phyloP scores from a whole-genome alignment of 83 land plant species.

The Larix sibirica region DNA sequence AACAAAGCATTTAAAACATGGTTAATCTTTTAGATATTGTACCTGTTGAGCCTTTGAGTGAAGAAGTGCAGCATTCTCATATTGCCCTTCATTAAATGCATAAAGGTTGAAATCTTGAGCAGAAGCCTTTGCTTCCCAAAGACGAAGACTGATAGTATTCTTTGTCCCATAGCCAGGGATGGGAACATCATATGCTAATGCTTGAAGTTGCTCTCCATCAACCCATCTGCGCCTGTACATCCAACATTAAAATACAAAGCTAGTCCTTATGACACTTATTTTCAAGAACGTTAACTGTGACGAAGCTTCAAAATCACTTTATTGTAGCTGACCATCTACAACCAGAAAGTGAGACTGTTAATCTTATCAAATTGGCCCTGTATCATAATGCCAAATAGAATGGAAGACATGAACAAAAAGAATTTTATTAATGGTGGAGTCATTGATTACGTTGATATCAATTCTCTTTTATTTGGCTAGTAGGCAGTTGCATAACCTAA shows the following conservation, averaged over 20 bases:
- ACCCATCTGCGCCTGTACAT: slow-evolving; percentile 76
- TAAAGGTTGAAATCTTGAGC: slow-evolving; percentile 72
- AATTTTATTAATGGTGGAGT: too few species aligned
- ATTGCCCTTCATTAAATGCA: slow-evolving; percentile 84
- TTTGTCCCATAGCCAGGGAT: slow-evolving; percentile 94
- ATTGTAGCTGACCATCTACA: not conserved
- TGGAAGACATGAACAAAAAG: too few species aligned
- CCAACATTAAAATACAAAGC: not conserved
- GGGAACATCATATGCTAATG: slow-evolving; percentile 95
- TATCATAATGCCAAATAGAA: too few species aligned
- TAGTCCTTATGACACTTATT: not conserved
- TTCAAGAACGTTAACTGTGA: not conserved
- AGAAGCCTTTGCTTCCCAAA: slow-evolving; percentile 84
- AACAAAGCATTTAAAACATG: not conserved
- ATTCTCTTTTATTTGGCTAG: too few species aligned
- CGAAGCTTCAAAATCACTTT: not conserved
- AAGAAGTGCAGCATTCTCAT: slow-evolving; percentile 74
- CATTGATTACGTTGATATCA: too few species aligned
- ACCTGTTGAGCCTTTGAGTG: slow-evolving; percentile 92
- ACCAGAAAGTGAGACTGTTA: not conserved
- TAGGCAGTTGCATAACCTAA: too few species aligned
- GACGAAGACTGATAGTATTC: slow-evolving; percentile 83
- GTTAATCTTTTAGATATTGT: not conserved
- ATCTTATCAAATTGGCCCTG: too few species aligned
- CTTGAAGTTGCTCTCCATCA: slow-evolving; percentile 80